Conservation (phyloP, 2,329 filamentous ascomycete species). For the Microdochium bolleyi region DNA sequence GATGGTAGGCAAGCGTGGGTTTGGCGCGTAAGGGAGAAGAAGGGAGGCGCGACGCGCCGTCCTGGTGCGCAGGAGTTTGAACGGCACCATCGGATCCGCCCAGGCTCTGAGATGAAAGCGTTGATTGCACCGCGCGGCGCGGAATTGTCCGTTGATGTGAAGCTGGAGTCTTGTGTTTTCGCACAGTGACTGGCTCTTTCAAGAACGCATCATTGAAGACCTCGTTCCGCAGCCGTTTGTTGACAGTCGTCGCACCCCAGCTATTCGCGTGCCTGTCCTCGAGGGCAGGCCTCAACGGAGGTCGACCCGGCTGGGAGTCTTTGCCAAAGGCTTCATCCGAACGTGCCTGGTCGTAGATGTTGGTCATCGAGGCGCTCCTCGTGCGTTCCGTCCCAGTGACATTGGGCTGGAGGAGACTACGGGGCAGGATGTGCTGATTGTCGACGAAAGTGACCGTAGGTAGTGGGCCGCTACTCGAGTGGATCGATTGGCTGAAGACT, state of each 20-base stretch:
- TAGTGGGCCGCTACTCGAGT: conserved; percentile 55
- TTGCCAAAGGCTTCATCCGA: background rate
- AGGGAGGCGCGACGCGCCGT: background rate
- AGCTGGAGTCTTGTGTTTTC: conserved; percentile 62
- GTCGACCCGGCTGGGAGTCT: conserved; percentile 3
- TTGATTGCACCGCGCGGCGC: conserved; percentile 18
- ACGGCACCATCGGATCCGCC: background rate
- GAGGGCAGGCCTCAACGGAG: conserved; percentile 28
- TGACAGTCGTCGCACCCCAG: conserved; percentile 91
- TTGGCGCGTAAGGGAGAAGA: conserved; percentile 15
- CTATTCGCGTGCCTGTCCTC: conserved; percentile 53
- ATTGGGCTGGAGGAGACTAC: conserved; percentile 66
- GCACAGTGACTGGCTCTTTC: conserved; percentile 73
- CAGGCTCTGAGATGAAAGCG: background rate
- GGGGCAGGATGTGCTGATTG: conserved; percentile 86
- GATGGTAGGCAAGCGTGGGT: conserved; percentile 17
- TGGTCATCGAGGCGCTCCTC: conserved; percentile 10
- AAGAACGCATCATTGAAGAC: conserved; percentile 89
- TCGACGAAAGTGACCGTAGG: conserved; percentile 92
- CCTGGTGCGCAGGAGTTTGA: background rate
- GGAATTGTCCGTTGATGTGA: conserved; percentile 57
- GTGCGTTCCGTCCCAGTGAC: conserved; percentile 17
- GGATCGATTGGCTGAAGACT: conserved; percentile 67
- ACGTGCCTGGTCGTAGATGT: conserved; percentile 3
- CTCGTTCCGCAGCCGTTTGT: conserved; percentile 79